Base-by-base conservation (phyloP, 108 stramenopile species). In the Skeletonema tropicum region DNA sequence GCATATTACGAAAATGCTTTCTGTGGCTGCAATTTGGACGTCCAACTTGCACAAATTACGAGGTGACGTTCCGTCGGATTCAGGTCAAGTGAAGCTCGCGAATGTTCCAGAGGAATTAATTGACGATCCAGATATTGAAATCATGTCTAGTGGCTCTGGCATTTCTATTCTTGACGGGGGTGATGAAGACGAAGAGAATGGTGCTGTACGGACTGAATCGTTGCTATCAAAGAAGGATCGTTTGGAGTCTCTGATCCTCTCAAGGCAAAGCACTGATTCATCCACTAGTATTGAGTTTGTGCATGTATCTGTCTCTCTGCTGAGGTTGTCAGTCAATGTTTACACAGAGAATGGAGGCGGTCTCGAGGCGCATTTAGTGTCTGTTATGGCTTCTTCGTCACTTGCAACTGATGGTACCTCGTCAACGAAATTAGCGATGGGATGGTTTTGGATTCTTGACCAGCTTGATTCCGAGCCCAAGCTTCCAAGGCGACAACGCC, bases 381-480 rank as follows among this genome's bases (percentile, higher is more conserved):
- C 92, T 7, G 91, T 88, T 3, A 75, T 80, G 29, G 84, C 85
- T 12, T 87, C 92, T 12, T 67, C 79, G 2, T 62, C 85, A 26
- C 66, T 80, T 15, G 52, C 57, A 23, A 84, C 81, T 2, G 89
- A 93, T 74, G 90, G 86, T 68, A 77, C 87, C 5, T 85, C 88
- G 6, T 61, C 65, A 13, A 64, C 58, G 10, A 76, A 82, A 33
- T 67, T 92, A 14, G 69, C 71, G 6, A 95, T 95, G 94, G 94
- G 92, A 35, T 92, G 86, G 85, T 95, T 95, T 66, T 95, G 94
- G 94, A 78, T 95, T 65, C 39, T 93, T 8, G 92, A 95, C 64
- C 66, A 75, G 52, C 74, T 92, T 3, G 69, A 82, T 52, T 65
- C 64, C 11, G 65, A 74, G 19, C 67, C 63, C 1, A 71, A 71